These are phyloP conservation scores for Stereocaulon alpinum DNA, from an alignment of 495 filamentous ascomycete species.

Conservation along the genomic window DNA sequence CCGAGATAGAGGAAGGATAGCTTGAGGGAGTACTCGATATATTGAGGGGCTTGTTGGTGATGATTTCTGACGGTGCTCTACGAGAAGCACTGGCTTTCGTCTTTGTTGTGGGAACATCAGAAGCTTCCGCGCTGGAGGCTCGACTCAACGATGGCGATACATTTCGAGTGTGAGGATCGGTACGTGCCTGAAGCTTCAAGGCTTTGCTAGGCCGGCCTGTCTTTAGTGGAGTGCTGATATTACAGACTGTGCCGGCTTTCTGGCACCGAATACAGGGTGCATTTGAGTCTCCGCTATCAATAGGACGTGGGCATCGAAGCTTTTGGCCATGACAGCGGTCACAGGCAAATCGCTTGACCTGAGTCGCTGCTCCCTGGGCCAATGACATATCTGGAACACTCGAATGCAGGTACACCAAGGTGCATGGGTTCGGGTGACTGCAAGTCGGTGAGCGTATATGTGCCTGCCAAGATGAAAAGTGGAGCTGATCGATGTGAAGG, in stretches of 20 bases:
- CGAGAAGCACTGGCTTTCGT: too few relatives aligned
- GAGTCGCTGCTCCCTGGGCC: not conserved
- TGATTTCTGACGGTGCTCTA: not conserved
- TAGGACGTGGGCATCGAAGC: conserved; percentile 3
- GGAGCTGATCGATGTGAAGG: not conserved
- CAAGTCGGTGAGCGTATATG: not conserved
- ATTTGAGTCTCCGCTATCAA: not conserved
- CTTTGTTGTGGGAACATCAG: not conserved
- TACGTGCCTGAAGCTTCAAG: not conserved
- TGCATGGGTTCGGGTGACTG: too few relatives aligned
- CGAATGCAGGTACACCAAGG: not conserved
- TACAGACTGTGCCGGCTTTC: not conserved
- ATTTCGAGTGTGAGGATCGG: not conserved
- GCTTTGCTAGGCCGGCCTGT: conserved; percentile 3
- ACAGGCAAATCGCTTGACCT: not conserved
- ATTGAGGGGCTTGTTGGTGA: not conserved
- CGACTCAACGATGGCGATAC: not conserved
- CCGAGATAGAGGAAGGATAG: not conserved
- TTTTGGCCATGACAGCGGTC: conserved; percentile 1
- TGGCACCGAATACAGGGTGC: not conserved
- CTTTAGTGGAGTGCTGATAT: not conserved
- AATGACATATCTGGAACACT: not conserved
- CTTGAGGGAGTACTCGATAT: not conserved
- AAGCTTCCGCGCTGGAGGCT: not conserved
- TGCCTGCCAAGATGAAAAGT: not conserved